Percentiles rank a stretch among this genome's conserved stretches.
Evolutionary conservation across 2,329 filamentous ascomycete species (phyloP).

Genomic region (Epichloe bromicola): DNA sequence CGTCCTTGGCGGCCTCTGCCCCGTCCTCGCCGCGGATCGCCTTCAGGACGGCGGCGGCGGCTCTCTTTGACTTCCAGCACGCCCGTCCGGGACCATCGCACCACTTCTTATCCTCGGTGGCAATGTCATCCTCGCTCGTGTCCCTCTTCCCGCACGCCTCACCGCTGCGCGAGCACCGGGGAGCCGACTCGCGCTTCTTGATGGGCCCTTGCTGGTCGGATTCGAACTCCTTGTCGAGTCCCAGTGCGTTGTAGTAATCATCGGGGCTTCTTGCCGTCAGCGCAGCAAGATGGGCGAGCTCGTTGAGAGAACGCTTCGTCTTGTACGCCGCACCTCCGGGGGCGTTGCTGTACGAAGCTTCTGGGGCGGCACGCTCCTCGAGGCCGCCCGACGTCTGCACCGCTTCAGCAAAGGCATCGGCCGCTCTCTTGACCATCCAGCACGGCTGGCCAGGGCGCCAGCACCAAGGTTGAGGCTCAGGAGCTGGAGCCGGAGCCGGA

Average conservation of each 20-base stretch:
- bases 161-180: too few relatives aligned
- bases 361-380: constrained; percentile 13
- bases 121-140: not conserved
- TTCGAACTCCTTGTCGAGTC: constrained; percentile 14
- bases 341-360: constrained; percentile 19
- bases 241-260: constrained; percentile 20
- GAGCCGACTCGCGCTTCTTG: constrained; percentile 14
- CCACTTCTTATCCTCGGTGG: constrained; percentile 16
- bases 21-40: constrained; percentile 10
- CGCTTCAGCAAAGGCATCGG: constrained; percentile 11
- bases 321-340: constrained; percentile 23
- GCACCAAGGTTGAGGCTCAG: constrained; percentile 13
- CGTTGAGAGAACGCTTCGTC: constrained; percentile 24
- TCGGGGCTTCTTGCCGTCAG: constrained; percentile 16
- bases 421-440: constrained; percentile 11
- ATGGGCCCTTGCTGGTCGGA: constrained; percentile 7
- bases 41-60: constrained; percentile 22
- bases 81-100: not conserved
- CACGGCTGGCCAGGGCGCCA: constrained; percentile 18
- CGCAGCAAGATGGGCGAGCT: constrained; percentile 25
- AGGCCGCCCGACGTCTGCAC: constrained; percentile 14
- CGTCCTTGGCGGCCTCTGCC: constrained; percentile 8
- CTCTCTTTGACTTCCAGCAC: constrained; percentile 27
- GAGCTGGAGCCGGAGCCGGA: not conserved
- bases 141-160: constrained; percentile 13